phyloP scores from a whole-genome alignment of 2,329 filamentous ascomycete genomes.

The Fusarium lateritium region DNA sequence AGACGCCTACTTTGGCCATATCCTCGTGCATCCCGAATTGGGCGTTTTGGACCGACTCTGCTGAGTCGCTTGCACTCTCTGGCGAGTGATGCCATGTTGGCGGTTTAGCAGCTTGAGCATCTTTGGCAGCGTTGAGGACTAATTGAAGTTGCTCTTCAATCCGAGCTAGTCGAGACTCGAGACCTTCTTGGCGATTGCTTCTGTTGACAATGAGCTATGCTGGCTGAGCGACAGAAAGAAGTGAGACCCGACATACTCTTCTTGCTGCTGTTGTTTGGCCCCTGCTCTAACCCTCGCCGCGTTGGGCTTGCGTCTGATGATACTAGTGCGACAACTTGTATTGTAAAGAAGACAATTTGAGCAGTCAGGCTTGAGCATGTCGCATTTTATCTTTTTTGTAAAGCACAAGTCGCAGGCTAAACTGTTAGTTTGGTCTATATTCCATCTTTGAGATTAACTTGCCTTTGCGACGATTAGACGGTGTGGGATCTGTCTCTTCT shows the following conservation, averaged over 20 bases:
- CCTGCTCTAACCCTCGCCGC: conserved; percentile 34
- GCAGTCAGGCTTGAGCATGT: conserved; percentile 60
- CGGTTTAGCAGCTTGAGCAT: conserved; percentile 12
- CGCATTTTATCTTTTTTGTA: conserved; percentile 63
- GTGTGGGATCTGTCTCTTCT: conserved; percentile 32
- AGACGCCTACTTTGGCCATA: background rate
- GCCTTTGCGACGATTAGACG: conserved; percentile 46
- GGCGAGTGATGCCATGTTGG: conserved; percentile 11
- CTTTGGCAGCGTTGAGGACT: conserved; percentile 48
- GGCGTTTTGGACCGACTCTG: background rate
- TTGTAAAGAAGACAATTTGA: conserved; percentile 61
- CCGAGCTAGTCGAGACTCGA: conserved; percentile 50
- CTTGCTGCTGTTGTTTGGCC: conserved; percentile 21
- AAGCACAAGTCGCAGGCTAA: conserved; percentile 62
- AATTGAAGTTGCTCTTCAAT: conserved; percentile 54
- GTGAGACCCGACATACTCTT: conserved; percentile 22
- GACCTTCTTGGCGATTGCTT: conserved; percentile 5
- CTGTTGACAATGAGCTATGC: conserved; percentile 1
- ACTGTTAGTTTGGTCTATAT: background rate
- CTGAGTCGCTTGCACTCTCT: conserved; percentile 16
- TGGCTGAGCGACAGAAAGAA: background rate
- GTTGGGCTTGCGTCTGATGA: conserved; percentile 47
- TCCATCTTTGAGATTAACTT: background rate
- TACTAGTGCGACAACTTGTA: conserved; percentile 54
- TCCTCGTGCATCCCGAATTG: background rate